Evolutionary conservation across 352 stramenopile genomes (phyloP).

Genomic region (Phytophthora megakarya): DNA sequence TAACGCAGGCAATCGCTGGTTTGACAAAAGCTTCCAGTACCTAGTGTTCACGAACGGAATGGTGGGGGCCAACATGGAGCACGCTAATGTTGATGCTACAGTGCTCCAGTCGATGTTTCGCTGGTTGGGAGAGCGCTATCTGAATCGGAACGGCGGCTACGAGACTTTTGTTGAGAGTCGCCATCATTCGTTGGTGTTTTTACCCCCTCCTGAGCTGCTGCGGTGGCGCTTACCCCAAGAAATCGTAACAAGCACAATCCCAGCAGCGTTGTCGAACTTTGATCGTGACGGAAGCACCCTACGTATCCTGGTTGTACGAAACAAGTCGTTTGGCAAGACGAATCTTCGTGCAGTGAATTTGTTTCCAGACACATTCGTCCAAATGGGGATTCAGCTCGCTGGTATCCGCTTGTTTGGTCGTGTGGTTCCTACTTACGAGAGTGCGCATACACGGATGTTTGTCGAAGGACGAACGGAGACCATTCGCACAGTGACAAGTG

Average conservation of each 20-base stretch:
- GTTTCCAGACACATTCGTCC: constrained; percentile 94
- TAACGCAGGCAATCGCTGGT: constrained; percentile 91
- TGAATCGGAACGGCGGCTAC: constrained; percentile 62
- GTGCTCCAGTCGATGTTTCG: constrained; percentile 72
- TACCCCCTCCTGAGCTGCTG: constrained; percentile 62
- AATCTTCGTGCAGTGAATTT: constrained; percentile 79
- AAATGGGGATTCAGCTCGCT: constrained; percentile 94
- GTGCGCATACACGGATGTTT: constrained; percentile 93
- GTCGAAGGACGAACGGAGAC: constrained; percentile 92
- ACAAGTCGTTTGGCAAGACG: constrained; percentile 81
- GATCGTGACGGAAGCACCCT: constrained; percentile 70
- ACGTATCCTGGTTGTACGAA: constrained; percentile 81
- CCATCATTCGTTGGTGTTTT: constrained; percentile 54
- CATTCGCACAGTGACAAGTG: constrained; percentile 75
- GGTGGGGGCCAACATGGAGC: constrained; percentile 91
- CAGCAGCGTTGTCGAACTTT: constrained; percentile 62
- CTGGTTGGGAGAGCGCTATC: constrained; percentile 65
- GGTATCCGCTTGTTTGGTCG: constrained; percentile 89
- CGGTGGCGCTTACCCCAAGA: constrained; percentile 53
- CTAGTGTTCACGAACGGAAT: constrained; percentile 94
- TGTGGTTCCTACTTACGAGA: constrained; percentile 94
- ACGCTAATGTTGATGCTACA: constrained; percentile 95
- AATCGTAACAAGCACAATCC: constrained; percentile 43
- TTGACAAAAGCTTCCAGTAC: constrained; percentile 97
- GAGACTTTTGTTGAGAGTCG: constrained; percentile 71